Conservation (phyloP, 495 filamentous ascomycete species). For the Polyplosphaeria fusca region DNA sequence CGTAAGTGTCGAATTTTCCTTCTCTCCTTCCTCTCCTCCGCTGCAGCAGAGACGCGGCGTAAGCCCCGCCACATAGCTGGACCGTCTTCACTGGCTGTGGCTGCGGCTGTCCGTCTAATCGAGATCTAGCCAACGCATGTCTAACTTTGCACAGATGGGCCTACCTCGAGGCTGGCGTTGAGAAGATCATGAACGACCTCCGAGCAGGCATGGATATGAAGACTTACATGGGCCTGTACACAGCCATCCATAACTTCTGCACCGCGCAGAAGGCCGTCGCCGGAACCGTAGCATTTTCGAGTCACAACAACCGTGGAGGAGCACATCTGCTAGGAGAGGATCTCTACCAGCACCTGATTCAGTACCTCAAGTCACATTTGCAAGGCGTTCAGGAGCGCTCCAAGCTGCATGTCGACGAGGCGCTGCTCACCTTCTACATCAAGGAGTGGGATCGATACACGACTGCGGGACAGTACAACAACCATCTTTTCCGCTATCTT, state of each 20-base stretch:
- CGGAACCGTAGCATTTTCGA: slow-evolving; percentile 1
- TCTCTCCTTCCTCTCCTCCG: background rate
- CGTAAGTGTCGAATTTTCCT: slow-evolving; percentile 54
- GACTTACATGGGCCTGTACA: slow-evolving; percentile 96
- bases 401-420: slow-evolving; percentile 78
- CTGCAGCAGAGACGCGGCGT: no score
- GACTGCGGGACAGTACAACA: slow-evolving; percentile 89
- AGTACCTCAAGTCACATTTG: slow-evolving; percentile 78
- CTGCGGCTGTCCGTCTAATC: no score
- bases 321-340: slow-evolving; percentile 95
- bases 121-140: background rate
- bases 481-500: slow-evolving; percentile 94
- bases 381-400: slow-evolving; percentile 62
- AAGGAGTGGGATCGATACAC: slow-evolving; percentile 95
- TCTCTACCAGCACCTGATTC: slow-evolving; percentile 83
- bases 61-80: no score
- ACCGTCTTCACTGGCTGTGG: no score
- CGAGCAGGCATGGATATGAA: slow-evolving; percentile 90
- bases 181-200: slow-evolving; percentile 87
- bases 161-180: slow-evolving; percentile 81
- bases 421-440: slow-evolving; percentile 91
- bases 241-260: slow-evolving; percentile 98
- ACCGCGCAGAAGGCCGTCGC: slow-evolving; percentile 89
- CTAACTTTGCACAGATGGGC: slow-evolving; percentile 60
- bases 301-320: slow-evolving; percentile 38